These are phyloP conservation scores for Cutaneotrichosporon sp. DNA, from an alignment of 1,284 basidiomycete species.

Conservation along the genomic window DNA sequence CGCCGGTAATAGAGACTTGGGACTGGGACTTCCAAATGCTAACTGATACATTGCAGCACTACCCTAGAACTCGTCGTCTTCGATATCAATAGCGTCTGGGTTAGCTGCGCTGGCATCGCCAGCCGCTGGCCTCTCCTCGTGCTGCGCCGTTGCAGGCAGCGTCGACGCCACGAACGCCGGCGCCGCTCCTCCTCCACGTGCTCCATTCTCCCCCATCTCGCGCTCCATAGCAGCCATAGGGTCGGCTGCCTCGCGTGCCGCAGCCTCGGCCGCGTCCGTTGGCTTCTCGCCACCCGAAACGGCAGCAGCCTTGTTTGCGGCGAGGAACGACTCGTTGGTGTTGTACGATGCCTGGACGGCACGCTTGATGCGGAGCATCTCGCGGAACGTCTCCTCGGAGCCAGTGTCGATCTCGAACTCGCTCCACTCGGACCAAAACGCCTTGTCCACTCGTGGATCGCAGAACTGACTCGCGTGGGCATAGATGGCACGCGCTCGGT, in stretches of 20 bases:
- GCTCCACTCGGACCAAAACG: conserved; percentile 98
- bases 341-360: conserved; percentile 98
- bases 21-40: neutral
- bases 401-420: conserved; percentile 93
- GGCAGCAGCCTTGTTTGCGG: conserved; percentile 73
- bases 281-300: conserved; percentile 42
- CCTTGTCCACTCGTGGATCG: conserved; percentile 81
- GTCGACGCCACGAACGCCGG: conserved; percentile 65
- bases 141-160: conserved; percentile 26
- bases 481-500: conserved; percentile 91
- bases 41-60: conserved; percentile 1
- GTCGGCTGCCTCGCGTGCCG: conserved; percentile 50
- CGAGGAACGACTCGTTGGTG: conserved; percentile 79
- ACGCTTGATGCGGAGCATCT: conserved; percentile 97
- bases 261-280: conserved; percentile 33
- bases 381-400: conserved; percentile 96
- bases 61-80: conserved; percentile 44
- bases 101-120: conserved; percentile 30
- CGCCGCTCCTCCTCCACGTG: conserved; percentile 36
- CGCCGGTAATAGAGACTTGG: too few relatives aligned
- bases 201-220: conserved; percentile 66
- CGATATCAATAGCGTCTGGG: conserved; percentile 48
- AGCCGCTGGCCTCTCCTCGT: conserved; percentile 27
- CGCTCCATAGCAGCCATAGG: conserved; percentile 56
- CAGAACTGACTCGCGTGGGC: conserved; percentile 98